phyloP scores from a whole-genome alignment of 176 grass and related monocot genomes.

The Zoysia japonica region DNA sequence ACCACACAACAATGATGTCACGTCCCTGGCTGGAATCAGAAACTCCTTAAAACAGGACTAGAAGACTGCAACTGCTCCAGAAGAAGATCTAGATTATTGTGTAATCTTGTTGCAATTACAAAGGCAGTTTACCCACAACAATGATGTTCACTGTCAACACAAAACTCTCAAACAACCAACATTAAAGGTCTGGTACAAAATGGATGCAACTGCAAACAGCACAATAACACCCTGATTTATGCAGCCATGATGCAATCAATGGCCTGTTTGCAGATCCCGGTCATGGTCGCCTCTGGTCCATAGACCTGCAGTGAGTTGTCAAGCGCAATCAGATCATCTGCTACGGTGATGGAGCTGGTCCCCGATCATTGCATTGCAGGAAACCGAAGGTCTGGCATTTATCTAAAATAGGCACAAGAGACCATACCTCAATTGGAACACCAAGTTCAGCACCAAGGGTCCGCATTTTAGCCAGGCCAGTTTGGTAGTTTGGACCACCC shows the following conservation, averaged over 20 bases:
- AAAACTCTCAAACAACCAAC: conserved; percentile 4
- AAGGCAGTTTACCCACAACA: conserved; percentile 7
- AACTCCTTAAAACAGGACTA: not conserved
- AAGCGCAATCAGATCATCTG: conserved; percentile 16
- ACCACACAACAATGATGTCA: not conserved
- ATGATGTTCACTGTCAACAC: conserved; percentile 6
- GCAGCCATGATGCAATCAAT: conserved; percentile 81
- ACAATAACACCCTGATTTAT: conserved; percentile 23
- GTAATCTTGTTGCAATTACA: not conserved
- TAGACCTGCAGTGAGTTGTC: conserved; percentile 65
- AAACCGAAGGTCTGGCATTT: not conserved
- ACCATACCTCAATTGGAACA: conserved; percentile 81
- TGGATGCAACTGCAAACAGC: not conserved
- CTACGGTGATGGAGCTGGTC: not conserved
- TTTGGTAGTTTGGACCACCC: conserved; percentile 95
- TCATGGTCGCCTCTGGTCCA: conserved; percentile 95
- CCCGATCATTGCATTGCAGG: not conserved
- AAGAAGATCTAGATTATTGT: conserved; percentile 36
- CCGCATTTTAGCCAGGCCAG: conserved; percentile 93
- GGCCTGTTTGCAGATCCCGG: conserved; percentile 93
- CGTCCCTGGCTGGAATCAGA: not conserved
- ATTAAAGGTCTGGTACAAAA: conserved; percentile 22
- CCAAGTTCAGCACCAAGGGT: conserved; percentile 72
- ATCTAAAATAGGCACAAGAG: not conserved
- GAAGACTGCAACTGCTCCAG: not conserved